Conservation (phyloP, 306 rosid genomes). For the Dalbergia cochinchinensis region DNA sequence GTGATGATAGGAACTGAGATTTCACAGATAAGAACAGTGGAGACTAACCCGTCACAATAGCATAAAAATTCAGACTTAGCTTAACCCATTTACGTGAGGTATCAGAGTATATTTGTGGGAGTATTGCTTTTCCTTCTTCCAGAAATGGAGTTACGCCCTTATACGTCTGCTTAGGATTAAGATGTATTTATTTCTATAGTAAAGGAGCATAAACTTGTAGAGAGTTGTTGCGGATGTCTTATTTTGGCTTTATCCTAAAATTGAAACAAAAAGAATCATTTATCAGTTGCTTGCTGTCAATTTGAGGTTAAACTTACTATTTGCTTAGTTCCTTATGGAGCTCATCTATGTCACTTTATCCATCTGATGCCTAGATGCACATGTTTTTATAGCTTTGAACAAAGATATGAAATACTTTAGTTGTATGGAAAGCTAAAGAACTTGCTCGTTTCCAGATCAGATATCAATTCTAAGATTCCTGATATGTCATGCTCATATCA, state of each 20-base stretch:
- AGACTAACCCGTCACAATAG: background rate
- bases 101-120: background rate
- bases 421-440: background rate
- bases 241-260: background rate
- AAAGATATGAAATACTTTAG: background rate
- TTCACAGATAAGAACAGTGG: background rate
- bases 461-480: background rate
- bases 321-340: background rate
- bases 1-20: background rate
- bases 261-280: slow-evolving; percentile 7
- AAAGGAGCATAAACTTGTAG: background rate
- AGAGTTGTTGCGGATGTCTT: background rate
- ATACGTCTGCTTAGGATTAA: too few relatives aligned
- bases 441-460: slow-evolving; percentile 6
- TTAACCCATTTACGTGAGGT: background rate
- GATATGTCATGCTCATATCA: slow-evolving; percentile 11
- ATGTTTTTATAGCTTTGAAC: background rate
- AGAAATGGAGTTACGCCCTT: background rate
- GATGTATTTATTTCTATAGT: background rate
- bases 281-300: slow-evolving; percentile 2
- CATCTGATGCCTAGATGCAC: slow-evolving; percentile 1
- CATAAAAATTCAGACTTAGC: background rate
- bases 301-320: slow-evolving; percentile 23
- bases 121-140: background rate
- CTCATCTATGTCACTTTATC: slow-evolving; percentile 16